phyloP scores from a whole-genome alignment of 164 flowering plant species.

The Vitis labrusca region DNA sequence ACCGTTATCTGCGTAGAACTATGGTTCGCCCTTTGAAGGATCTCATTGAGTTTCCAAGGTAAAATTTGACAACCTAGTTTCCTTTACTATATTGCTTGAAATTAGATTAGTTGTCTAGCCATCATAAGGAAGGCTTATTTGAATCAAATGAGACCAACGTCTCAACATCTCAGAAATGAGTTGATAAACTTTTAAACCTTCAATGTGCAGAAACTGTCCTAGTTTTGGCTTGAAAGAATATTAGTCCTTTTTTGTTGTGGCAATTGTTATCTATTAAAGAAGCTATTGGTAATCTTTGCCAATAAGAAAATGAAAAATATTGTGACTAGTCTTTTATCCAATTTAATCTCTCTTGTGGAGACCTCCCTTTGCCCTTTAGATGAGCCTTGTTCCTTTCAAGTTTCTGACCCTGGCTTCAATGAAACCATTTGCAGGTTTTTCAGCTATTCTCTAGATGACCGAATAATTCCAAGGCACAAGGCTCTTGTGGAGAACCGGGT shows the following conservation, averaged over 20 bases:
- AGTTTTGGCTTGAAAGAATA: not conserved
- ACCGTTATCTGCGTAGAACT: constrained; percentile 71
- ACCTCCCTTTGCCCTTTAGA: not conserved
- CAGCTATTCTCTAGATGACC: constrained; percentile 83
- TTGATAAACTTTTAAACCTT: not conserved
- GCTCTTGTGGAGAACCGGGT: constrained; percentile 64
- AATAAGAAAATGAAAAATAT: not conserved
- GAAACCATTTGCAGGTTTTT: constrained; percentile 58
- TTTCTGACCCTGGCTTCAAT: constrained; percentile 1
- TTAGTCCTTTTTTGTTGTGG: not conserved
- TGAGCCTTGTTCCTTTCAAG: not conserved
- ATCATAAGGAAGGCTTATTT: not conserved
- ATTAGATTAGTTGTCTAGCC: not conserved
- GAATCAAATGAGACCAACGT: not conserved
- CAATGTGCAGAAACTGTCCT: not conserved
- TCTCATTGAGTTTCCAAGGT: constrained; percentile 95
- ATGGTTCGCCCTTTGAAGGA: constrained; percentile 88
- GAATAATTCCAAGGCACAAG: constrained; percentile 83
- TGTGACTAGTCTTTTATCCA: not conserved
- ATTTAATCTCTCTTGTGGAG: not conserved
- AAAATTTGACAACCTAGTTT: constrained; percentile 1
- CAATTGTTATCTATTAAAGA: not conserved
- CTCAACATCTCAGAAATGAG: too few species aligned
- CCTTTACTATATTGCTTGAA: not conserved
- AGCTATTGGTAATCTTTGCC: not conserved